Conservation (phyloP, 2,329 filamentous ascomycete species). For the Arthrinium phaeospermum region DNA sequence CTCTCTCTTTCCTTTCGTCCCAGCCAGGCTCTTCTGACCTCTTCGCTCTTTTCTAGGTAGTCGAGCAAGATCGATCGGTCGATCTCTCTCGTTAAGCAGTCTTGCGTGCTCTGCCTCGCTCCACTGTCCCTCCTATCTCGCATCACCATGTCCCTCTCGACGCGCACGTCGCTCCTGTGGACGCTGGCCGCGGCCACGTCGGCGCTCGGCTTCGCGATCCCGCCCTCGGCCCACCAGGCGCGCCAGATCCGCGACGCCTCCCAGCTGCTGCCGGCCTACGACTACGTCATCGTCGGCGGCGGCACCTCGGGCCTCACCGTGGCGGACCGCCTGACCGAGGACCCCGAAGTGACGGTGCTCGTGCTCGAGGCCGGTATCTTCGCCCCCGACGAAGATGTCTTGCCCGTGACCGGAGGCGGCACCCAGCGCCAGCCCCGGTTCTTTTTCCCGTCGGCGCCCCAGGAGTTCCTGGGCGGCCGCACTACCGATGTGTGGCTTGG, state of each 20-base stretch:
- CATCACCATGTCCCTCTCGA: background rate
- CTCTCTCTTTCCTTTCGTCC: background rate
- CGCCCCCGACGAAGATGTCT: constrained; percentile 27
- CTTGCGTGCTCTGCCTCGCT: background rate
- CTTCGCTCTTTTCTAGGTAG: background rate
- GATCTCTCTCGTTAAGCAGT: background rate
- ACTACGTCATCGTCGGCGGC: constrained; percentile 37
- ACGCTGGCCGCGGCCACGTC: background rate
- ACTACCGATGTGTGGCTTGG: constrained; percentile 31
- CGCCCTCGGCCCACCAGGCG: constrained; percentile 10
- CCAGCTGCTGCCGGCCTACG: constrained; percentile 29
- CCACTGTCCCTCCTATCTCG: background rate
- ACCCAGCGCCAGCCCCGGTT: background rate
- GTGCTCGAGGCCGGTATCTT: constrained; percentile 35
- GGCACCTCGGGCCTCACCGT: constrained; percentile 36
- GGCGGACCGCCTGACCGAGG: constrained; percentile 35
- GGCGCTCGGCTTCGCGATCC: constrained; percentile 2
- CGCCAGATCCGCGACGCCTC: constrained; percentile 15
- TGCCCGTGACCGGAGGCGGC: background rate
- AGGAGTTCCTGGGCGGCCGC: constrained; percentile 33
- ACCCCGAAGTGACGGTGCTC: constrained; percentile 34
- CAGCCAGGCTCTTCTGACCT: background rate
- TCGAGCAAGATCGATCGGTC: background rate
- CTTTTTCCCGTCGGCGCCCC: constrained; percentile 33
- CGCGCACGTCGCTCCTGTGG: background rate